Evolutionary conservation across 495 filamentous ascomycete genomes (phyloP).

Genomic region (Podospora didyma): DNA sequence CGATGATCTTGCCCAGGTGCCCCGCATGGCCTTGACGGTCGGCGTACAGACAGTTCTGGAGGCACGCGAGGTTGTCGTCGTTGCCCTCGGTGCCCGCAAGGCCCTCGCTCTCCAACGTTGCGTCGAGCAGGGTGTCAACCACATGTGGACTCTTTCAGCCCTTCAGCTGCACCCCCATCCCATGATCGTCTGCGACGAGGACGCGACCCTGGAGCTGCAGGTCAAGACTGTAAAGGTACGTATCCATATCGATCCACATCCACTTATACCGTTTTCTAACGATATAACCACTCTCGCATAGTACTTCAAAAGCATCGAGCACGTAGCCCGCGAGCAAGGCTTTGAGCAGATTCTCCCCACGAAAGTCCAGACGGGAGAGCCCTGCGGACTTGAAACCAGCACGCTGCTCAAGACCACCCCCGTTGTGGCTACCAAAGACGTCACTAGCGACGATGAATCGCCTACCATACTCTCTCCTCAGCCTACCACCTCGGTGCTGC

Average conservation of each 20-base stretch:
- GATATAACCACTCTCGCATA: conserved; percentile 18
- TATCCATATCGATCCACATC: background rate
- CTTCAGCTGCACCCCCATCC: conserved; percentile 77
- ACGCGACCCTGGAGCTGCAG: conserved; percentile 76
- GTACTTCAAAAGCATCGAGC: conserved; percentile 69
- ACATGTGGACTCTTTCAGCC: conserved; percentile 84
- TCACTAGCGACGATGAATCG: conserved; percentile 29
- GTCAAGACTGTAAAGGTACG: conserved; percentile 80
- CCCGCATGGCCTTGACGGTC: conserved; percentile 79
- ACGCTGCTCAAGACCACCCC: background rate
- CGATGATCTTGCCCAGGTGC: conserved; percentile 67
- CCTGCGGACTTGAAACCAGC: too few species aligned
- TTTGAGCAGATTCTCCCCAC: conserved; percentile 57
- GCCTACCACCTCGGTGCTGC: conserved; percentile 43
- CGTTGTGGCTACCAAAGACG: conserved; percentile 4
- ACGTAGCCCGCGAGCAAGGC: conserved; percentile 51
- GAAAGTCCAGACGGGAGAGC: conserved; percentile 41
- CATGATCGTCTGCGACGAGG: conserved; percentile 79
- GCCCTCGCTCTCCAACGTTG: conserved; percentile 75
- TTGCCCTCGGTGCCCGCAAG: conserved; percentile 78
- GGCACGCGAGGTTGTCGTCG: conserved; percentile 74
- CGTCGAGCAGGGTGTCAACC: conserved; percentile 77
- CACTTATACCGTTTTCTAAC: background rate
- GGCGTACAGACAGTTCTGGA: conserved; percentile 86
- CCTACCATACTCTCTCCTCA: conserved; percentile 43